phyloP scores from a whole-genome alignment of 228 moss, liverwort and hornwort species.

The Sphagnum magellanicum region DNA sequence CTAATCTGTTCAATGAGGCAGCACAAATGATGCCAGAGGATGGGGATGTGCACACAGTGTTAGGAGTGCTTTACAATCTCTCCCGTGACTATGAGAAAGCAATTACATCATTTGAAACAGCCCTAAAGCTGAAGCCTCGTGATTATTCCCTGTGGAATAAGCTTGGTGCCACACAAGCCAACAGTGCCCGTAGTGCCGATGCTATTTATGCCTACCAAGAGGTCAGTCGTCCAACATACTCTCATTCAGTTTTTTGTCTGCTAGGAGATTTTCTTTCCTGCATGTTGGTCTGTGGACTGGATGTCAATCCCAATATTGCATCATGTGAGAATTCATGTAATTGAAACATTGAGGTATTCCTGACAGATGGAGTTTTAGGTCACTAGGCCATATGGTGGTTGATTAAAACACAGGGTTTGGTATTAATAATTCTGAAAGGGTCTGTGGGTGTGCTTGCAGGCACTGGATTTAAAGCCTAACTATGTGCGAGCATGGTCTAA shows the following conservation, averaged over 20 bases:
- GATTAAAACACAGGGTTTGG: neutral
- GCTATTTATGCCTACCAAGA: slow-evolving; percentile 96
- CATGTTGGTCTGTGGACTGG: too few species aligned
- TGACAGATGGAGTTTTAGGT: neutral
- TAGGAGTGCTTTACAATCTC: slow-evolving; percentile 85
- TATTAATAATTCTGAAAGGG: neutral
- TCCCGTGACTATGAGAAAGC: slow-evolving; percentile 89
- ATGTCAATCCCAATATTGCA: too few species aligned
- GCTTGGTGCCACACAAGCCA: slow-evolving; percentile 93
- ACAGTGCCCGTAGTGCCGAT: slow-evolving; percentile 90
- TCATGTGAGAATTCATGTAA: too few species aligned
- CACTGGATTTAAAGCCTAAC: slow-evolving; percentile 88
- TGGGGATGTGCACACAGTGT: slow-evolving; percentile 89
- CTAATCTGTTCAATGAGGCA: slow-evolving; percentile 65
- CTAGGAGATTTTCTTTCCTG: too few species aligned
- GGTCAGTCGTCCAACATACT: slow-evolving; percentile 29
- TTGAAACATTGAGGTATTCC: too few species aligned
- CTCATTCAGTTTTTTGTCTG: neutral
- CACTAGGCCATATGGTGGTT: neutral
- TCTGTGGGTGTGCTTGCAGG: slow-evolving; percentile 32
- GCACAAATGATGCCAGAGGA: slow-evolving; percentile 74
- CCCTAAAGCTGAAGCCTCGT: slow-evolving; percentile 88
- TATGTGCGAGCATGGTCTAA: slow-evolving; percentile 99
- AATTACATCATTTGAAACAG: slow-evolving; percentile 68
- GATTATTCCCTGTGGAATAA: slow-evolving; percentile 99